Base-by-base conservation (phyloP, 2,329 filamentous ascomycete genomes). In the Beauveria bassiana region DNA sequence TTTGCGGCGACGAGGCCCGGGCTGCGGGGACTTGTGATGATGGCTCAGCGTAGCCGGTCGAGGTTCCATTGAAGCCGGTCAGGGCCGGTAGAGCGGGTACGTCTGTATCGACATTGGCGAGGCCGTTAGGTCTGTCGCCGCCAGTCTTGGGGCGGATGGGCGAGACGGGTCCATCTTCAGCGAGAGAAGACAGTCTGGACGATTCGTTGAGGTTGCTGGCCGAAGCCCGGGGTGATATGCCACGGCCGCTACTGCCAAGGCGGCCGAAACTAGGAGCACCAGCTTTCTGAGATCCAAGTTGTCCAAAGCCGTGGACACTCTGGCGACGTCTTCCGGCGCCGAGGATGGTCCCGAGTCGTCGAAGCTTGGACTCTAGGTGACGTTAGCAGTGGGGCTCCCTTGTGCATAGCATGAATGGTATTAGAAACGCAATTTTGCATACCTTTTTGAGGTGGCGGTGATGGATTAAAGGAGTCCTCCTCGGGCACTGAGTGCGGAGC, bases 271-370 rank as follows among this genome's bases (percentile, higher is more conserved):
- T 79, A 12, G 74, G 65, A 3, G 73, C 71, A 3, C 70, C 67
- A 22, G 79, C 77, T 70, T 84, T 87, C 42, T 77, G 74, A 2
- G 82, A 79, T 0, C 81, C 87, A 67, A 81, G 78, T 70, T 76
- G 81, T 62, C 77, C 83, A 70, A 82, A 87, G 47, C 86, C 80
- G 73, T 90, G 79, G 61, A 89, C 78, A 71, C 86, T 90, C 71
- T 89, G 86, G 45, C 87, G 79, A 63, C 86, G 77, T 24, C 86
- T 80, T 31, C 84, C 82, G 2, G 8, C 28, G 20, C 73, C 73
- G 50, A 90, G 80, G 77, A 90, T 87, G 14, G 87, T 90, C 18
- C 88, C 87, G 59, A 91, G 80, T 61, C 86, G 81, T 52, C 86
- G 79, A 47, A 86, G 69, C 66, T 81, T 85, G 61, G 82, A 83